A percentile compares a stretch with the other conserved stretches of the same genome.
These are phyloP conservation scores for Hypoxylon intermedium DNA, from an alignment of 495 filamentous ascomycete species.

Conservation along the genomic window DNA sequence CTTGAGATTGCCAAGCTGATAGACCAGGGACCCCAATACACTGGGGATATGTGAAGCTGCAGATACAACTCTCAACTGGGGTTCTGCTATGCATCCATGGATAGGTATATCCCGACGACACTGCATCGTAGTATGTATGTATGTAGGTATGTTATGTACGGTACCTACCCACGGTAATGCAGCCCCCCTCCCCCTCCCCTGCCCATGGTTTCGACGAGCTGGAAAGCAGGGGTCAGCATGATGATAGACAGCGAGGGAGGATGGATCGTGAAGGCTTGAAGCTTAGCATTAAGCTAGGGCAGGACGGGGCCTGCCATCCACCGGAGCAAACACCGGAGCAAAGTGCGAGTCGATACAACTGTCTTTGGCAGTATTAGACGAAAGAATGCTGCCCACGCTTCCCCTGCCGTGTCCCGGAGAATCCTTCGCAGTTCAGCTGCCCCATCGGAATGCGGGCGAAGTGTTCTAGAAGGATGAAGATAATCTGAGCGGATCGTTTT, in stretches of 20 bases:
- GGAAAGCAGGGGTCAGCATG: conserved; percentile 24
- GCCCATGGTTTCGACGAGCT: conserved; percentile 26
- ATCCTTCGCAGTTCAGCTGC: conserved; percentile 20
- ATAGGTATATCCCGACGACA: conserved; percentile 15
- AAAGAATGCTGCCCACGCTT: background rate
- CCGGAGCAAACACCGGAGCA: conserved; percentile 2
- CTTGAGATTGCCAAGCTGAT: conserved; percentile 27
- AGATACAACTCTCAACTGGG: too few relatives aligned
- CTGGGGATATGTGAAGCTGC: conserved; percentile 15
- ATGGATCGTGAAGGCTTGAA: conserved; percentile 24
- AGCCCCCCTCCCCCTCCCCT: background rate
- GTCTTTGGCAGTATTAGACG: background rate
- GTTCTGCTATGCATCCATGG: background rate
- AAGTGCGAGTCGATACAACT: background rate
- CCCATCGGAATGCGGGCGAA: conserved; percentile 20
- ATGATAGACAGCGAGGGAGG: conserved; percentile 5
- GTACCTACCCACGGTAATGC: conserved; percentile 17
- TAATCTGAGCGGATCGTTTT: background rate
- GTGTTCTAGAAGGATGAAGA: conserved; percentile 20
- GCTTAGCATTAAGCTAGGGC: conserved; percentile 15
- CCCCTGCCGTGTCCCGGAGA: background rate
- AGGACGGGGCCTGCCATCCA: conserved; percentile 23
- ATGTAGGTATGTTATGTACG: conserved; percentile 1
- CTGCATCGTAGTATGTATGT: conserved; percentile 8
- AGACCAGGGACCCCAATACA: conserved; percentile 10